Base-by-base conservation (phyloP, 176 grass and related monocot species). In the Paspalum vaginatum region DNA sequence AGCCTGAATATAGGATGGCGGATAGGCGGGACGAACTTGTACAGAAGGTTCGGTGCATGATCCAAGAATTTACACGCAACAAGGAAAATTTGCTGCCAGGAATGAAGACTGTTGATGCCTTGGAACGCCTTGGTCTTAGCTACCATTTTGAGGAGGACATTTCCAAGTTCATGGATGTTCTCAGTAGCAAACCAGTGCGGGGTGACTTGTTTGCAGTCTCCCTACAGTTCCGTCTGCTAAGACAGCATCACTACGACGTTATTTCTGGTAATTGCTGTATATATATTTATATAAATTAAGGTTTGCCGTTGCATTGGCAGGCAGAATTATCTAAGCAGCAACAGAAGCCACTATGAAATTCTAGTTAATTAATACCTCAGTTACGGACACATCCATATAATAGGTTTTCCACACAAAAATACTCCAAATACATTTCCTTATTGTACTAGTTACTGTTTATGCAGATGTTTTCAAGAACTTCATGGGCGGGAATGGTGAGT, bases 81-180 rank as follows among this genome's bases (percentile, higher is more conserved):
- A 25, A 11, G 8, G 38, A 55, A 25, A 12, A 68, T 68, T 55
- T 79, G n/a, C 3, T 17, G 2, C n/a, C 8, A 1, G 65, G 13
- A n/a, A 79, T 79, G 77, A 79, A 44, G 49, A 68, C 14, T 2
- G 9, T 79, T 0, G 77, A 79, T 8, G 63, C 38, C 1, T 2
- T 79, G 27, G 63, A 79, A 17, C 77, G 63, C 63, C 78, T 80
- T 11, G 78, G 64, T 8, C 10, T 80, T 8, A 39, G 65, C 4
- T 80, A 80, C 39, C 78, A 80, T 46, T 80, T 80, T 41, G 21
- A 69, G 39, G 1, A 69, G 9, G 78, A 80, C 5, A 80, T 69
- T 5, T 5, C 3, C 10, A 9, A 2, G 2, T 80, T 69, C 6
- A 80, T 80, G 65, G 5, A 45, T 1, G 11, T 37, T 45, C 49